These are phyloP conservation scores for Cubamyces lactineus DNA, from an alignment of 768 basidiomycete species.

Conservation along the genomic window DNA sequence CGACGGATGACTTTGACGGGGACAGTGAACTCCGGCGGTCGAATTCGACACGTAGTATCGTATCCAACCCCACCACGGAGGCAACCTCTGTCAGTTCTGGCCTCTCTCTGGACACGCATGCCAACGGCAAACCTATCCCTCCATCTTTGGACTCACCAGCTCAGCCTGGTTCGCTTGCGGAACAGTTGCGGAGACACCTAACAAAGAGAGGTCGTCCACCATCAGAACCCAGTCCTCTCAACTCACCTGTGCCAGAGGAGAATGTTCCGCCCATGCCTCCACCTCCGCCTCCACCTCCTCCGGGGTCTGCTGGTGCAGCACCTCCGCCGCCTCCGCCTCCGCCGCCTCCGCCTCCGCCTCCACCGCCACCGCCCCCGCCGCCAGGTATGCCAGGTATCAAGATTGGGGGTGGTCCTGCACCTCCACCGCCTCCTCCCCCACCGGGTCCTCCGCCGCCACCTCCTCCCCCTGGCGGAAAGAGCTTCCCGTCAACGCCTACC, in stretches of 20 bases:
- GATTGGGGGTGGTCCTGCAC: constrained; percentile 30
- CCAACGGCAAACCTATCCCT: constrained; percentile 19
- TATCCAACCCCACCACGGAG: constrained; percentile 53
- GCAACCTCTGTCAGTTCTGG: constrained; percentile 62
- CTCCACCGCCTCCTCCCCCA: constrained; percentile 45
- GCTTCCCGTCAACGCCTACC: constrained; percentile 37
- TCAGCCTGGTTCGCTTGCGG: constrained; percentile 56
- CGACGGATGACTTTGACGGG: constrained; percentile 50
- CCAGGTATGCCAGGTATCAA: constrained; percentile 14
- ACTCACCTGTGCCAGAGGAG: constrained; percentile 45
- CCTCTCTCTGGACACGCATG: constrained; percentile 42
- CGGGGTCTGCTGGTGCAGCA: constrained; percentile 32
- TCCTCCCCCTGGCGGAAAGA: constrained; percentile 38
- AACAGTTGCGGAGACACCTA: constrained; percentile 64
- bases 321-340: constrained; percentile 35
- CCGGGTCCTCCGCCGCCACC: constrained; percentile 44
- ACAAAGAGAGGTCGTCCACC: constrained; percentile 50
- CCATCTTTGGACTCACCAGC: constrained; percentile 16
- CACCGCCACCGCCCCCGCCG: constrained; percentile 37
- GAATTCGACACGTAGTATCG: constrained; percentile 42
- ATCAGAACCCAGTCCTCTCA: constrained; percentile 42
- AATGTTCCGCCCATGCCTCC: constrained; percentile 25
- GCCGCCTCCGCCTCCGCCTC: constrained; percentile 36
- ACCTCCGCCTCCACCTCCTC: constrained; percentile 36
- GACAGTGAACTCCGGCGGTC: constrained; percentile 55